These are phyloP conservation scores for Sporopachydermia quercuum DNA, from an alignment of 805 yeast species.

Conservation along the genomic window DNA sequence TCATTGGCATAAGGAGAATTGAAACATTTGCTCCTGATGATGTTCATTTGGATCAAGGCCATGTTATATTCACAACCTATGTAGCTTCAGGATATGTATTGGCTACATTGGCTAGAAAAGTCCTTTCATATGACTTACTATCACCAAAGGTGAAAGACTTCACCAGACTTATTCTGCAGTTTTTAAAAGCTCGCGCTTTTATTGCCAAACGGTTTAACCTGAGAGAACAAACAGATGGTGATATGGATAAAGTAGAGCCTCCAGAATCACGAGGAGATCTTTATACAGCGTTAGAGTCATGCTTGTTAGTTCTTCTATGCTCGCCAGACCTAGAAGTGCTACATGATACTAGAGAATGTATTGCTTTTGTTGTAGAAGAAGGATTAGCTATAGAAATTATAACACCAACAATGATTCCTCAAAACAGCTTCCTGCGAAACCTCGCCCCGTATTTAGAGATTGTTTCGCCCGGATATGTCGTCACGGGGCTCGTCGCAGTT, in stretches of 20 bases:
- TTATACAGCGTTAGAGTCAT: conserved; percentile 31
- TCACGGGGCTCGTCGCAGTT: conserved; percentile 60
- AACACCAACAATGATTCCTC: conserved; percentile 7
- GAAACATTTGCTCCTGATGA: conserved; percentile 16
- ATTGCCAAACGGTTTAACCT: conserved; percentile 17
- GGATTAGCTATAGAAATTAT: conserved; percentile 12
- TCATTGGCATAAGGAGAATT: conserved; percentile 16
- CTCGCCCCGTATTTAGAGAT: conserved; percentile 27
- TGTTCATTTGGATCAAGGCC: conserved; percentile 10
- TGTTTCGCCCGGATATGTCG: conserved; percentile 36
- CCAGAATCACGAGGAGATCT: conserved; percentile 18
- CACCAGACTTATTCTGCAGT: conserved; percentile 24
- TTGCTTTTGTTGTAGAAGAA: conserved; percentile 17
- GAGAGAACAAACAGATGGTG: conserved; percentile 12
- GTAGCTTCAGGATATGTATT: conserved; percentile 25
- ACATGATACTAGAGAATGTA: conserved; percentile 30
- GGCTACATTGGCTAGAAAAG: conserved; percentile 22
- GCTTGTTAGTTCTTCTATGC: conserved; percentile 34
- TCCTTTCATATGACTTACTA: conserved; percentile 18
- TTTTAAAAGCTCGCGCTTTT: conserved; percentile 22
- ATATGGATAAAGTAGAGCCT: conserved; percentile 13
- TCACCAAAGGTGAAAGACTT: conserved; percentile 18
- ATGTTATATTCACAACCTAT: conserved; percentile 18
- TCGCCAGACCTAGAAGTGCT: conserved; percentile 34
- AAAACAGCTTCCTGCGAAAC: conserved; percentile 17